Evolutionary conservation across 257 asterid genomes (phyloP).

Genomic region (Ophiorrhiza pumila): DNA sequence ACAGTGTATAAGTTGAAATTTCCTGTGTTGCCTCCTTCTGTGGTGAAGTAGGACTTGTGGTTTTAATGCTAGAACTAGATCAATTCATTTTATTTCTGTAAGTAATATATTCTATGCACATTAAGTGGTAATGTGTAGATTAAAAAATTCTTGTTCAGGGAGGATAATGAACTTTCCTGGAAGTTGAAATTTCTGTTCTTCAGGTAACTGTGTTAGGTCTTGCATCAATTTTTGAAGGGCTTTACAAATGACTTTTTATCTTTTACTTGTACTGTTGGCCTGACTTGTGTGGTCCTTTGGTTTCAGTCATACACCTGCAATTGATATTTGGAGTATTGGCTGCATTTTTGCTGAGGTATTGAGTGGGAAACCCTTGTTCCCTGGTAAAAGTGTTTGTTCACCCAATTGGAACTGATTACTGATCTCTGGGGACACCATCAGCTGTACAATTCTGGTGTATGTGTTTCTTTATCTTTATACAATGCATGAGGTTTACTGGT

Average conservation of each 20-base stretch:
- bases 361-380: conserved; percentile 87
- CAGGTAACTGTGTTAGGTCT: conserved; percentile 70
- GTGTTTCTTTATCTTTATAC: neutral
- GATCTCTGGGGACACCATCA: conserved; percentile 87
- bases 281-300: conserved; percentile 20
- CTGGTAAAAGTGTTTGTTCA: conserved; percentile 91
- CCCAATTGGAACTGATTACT: conserved; percentile 84
- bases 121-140: conserved; percentile 63
- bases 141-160: conserved; percentile 85
- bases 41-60: neutral
- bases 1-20: neutral
- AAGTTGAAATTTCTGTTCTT: conserved; percentile 76
- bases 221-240: conserved; percentile 32
- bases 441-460: conserved; percentile 78
- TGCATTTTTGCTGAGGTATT: conserved; percentile 86
- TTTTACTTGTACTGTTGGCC: conserved; percentile 19
- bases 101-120: conserved; percentile 35
- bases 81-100: conserved; percentile 6
- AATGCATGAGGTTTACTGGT: neutral
- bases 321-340: conserved; percentile 89
- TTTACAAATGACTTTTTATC: conserved; percentile 14
- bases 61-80: conserved; percentile 15
- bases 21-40: neutral
- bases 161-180: conserved; percentile 85
- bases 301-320: conserved; percentile 97